phyloP scores from a whole-genome alignment of 2,329 filamentous ascomycete species.

The Arachnomyces sp. region DNA sequence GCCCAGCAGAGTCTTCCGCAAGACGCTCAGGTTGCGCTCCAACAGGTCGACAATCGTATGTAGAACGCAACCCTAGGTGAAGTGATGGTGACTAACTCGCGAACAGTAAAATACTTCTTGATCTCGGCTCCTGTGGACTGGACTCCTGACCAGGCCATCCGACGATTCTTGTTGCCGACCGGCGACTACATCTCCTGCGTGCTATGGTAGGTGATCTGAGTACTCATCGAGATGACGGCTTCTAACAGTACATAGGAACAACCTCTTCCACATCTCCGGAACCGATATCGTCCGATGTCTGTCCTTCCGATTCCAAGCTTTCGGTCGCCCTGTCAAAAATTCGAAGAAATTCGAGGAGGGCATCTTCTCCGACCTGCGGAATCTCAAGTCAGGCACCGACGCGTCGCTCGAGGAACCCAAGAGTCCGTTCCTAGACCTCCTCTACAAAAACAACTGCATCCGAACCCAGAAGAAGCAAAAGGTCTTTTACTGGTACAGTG shows the following conservation, averaged over 20 bases:
- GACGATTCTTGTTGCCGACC: conserved; percentile 87
- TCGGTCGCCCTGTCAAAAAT: conserved; percentile 96
- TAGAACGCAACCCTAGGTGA: conserved; percentile 22
- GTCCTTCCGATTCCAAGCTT: conserved; percentile 96
- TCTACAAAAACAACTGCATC: conserved; percentile 99
- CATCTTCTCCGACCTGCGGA: conserved; percentile 96
- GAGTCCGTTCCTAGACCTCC: conserved; percentile 93
- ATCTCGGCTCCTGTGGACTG: conserved; percentile 98
- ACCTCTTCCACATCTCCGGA: conserved; percentile 97
- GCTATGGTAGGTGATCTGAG: conserved; percentile 57
- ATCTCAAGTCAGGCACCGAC: conserved; percentile 96
- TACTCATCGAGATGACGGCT: background rate
- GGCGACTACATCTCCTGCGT: conserved; percentile 99
- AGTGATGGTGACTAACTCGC: conserved; percentile 13
- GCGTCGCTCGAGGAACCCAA: conserved; percentile 97
- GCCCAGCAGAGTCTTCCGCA: conserved; percentile 93
- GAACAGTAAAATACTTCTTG: conserved; percentile 94
- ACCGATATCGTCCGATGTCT: conserved; percentile 98
- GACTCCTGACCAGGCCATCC: conserved; percentile 93
- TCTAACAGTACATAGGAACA: conserved; percentile 57
- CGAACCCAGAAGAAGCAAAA: conserved; percentile 99
- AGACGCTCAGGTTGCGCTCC: conserved; percentile 91
- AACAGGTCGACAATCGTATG: conserved; percentile 96
- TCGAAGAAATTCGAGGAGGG: conserved; percentile 99
- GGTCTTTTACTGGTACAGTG: conserved; percentile 99